phyloP scores from a whole-genome alignment of 306 rosid genomes.

The Rosa multiflora region DNA sequence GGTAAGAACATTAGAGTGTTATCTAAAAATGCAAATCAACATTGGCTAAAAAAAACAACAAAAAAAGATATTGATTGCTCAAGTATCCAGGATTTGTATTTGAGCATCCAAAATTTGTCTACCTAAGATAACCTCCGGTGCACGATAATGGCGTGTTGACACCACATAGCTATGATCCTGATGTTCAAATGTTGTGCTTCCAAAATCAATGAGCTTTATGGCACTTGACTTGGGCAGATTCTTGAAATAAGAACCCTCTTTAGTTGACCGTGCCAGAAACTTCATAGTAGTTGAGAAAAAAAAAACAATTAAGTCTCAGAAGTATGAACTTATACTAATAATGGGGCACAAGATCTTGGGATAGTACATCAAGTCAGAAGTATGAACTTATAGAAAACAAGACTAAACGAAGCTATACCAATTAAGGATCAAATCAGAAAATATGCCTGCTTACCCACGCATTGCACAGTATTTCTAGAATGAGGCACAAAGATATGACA shows the following conservation, averaged over 20 bases:
- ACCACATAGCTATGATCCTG: conserved; percentile 81
- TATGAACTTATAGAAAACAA: background rate
- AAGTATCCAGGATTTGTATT: conserved; percentile 18
- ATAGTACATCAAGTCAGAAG: background rate
- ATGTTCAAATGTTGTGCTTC: conserved; percentile 78
- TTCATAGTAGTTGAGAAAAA: conserved; percentile 25
- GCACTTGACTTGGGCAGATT: conserved; percentile 75
- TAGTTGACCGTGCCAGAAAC: conserved; percentile 57
- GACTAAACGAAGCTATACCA: background rate
- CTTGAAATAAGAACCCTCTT: conserved; percentile 74
- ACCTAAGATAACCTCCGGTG: conserved; percentile 84
- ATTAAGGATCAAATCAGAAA: background rate
- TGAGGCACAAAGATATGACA: background rate
- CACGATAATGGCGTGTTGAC: conserved; percentile 85
- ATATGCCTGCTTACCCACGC: background rate
- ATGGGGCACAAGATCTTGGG: background rate
- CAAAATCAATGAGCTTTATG: conserved; percentile 85
- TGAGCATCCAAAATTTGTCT: conserved; percentile 17
- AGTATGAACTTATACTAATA: conserved; percentile 11
- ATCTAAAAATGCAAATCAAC: conserved; percentile 4
- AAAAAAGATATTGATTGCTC: background rate
- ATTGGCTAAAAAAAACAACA: no score
- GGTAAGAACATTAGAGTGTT: conserved; percentile 18
- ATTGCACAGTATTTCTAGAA: background rate
- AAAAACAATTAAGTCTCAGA: background rate